Base-by-base conservation (phyloP, 306 rosid species). In the Lupinus albus region DNA sequence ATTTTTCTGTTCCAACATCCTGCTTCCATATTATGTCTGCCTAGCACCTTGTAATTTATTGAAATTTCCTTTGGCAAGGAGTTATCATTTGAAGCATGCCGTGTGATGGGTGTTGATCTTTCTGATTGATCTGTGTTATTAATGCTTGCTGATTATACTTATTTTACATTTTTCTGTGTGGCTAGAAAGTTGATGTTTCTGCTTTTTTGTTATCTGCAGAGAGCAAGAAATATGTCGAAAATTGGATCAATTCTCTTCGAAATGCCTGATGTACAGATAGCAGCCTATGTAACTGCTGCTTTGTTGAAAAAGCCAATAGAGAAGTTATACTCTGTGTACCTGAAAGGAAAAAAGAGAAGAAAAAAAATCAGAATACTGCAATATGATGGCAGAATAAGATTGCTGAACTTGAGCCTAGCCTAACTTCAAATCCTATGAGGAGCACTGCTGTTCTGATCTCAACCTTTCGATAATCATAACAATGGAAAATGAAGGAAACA, bases 161-260 rank as follows among this genome's bases (percentile, higher is more conserved):
- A 18, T 48, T 65, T 41, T 2, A 5, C 13, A n/a, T 11, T 72
- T 46, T 13, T 18, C 11, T 6, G 1, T 42, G 44, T 42, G 12
- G 36, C 1, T 25, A 39, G 47, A 75, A 46, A 30, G 33, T 36
- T 64, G 30, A 38, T 62, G n/a, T 35, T 10, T 7, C 36, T 73
- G 61, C 63, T 77, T 62, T 21, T 25, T 42, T 81, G 58, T 18
- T 12, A 20, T 78, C 35, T 85, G 83, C 90, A 91, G 95, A 80
- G 47, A 81, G 84, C 84, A 81, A 61, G 79, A 84, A 79, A 49
- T 64, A 74, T 57, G 75, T 86, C 75, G 87, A 90, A 74, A 81
- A 73, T 42, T 88, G 88, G 90, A 86, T 87, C 45, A 78, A 88
- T 68, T 77, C 95, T 52, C 87, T 87, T 14, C 74, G 75, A 35